A percentile compares a stretch with the other conserved stretches of the same genome.
phyloP scores from a whole-genome alignment of 441 rosid genomes.

The Pelargonium exstipulatum region DNA sequence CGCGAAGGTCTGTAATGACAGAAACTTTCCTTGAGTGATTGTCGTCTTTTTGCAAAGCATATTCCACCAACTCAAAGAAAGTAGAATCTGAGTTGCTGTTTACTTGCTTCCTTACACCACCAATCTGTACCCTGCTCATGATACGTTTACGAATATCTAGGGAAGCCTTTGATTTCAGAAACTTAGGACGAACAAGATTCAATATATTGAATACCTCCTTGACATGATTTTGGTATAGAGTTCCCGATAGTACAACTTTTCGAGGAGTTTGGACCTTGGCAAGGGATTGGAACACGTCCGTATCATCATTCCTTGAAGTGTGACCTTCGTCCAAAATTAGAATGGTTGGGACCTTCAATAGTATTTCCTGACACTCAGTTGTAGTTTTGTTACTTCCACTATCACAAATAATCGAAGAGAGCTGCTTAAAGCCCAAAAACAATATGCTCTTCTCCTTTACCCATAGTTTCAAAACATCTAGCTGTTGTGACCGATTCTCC shows the following conservation, averaged over 20 bases:
- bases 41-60: conserved; percentile 45
- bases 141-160: conserved; percentile 42
- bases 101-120: conserved; percentile 38
- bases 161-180: conserved; percentile 42
- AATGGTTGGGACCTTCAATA: conserved; percentile 62
- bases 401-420: conserved; percentile 63
- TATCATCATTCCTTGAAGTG: conserved; percentile 74
- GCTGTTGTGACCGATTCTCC: conserved; percentile 53
- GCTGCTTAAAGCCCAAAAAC: conserved; percentile 78
- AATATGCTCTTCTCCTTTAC: conserved; percentile 57
- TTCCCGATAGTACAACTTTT: conserved; percentile 85
- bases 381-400: conserved; percentile 26
- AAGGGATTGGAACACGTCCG: conserved; percentile 58
- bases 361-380: conserved; percentile 45
- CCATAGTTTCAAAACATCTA: conserved; percentile 65
- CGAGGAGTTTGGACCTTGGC: conserved; percentile 69
- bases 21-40: conserved; percentile 45
- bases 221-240: conserved; percentile 81
- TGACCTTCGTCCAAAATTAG: conserved; percentile 90
- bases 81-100: conserved; percentile 34
- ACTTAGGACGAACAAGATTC: conserved; percentile 78
- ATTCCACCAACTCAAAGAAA: conserved; percentile 65
- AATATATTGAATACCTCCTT: conserved; percentile 77
- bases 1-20: conserved; percentile 66
- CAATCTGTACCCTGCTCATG: conserved; percentile 53